Base-by-base conservation (phyloP, 345 rosid genomes). In the Acer negundo region DNA sequence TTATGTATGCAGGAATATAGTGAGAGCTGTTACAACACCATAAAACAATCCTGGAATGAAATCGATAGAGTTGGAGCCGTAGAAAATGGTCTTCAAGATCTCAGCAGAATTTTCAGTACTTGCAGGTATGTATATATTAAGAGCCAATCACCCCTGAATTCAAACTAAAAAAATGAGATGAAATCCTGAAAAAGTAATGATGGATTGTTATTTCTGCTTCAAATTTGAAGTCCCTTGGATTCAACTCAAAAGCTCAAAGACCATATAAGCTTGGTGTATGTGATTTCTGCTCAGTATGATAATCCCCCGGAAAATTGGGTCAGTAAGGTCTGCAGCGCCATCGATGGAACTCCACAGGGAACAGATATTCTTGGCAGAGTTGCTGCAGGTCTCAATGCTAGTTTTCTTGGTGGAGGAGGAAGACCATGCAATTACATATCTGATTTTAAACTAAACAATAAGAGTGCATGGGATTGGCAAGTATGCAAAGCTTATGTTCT, bases 391-490 rank as follows among this genome's bases (percentile, higher is more conserved):
- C 3, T 51, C 17, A 79, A 69, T 62, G 82, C 72, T 55, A 62
- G 7, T 62, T 12, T 16, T n/a, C 12, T 7, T 9, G 75, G 70
- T 5, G 75, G 70, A 51, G 2, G 19, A 9, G 80, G 63, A 35
- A 3, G 17, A 20, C 31, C 40, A 2, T 81, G 78, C 35, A 28
- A 62, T 77, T 1, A 44, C 15, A 31, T 73, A 22, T 0, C 0
- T 13, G 15, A 49, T 10, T 3, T 8, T 23, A 53, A 38, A 19
- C 65, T 74, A 17, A 53, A 49, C 70, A 64, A 64, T 35, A 3
- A 17, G n/a, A 49, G 76, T 22, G 86, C 84, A 64, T 88, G 91
- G 91, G 38, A 1, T 22, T 88, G 89, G 89, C 89, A 86, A 88
- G 89, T 76, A 72, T 35, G 38, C 6, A 35, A 35, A 35, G 38